These are phyloP conservation scores for Kwoniella europaea DNA, from an alignment of 768 basidiomycete species.

Conservation along the genomic window DNA sequence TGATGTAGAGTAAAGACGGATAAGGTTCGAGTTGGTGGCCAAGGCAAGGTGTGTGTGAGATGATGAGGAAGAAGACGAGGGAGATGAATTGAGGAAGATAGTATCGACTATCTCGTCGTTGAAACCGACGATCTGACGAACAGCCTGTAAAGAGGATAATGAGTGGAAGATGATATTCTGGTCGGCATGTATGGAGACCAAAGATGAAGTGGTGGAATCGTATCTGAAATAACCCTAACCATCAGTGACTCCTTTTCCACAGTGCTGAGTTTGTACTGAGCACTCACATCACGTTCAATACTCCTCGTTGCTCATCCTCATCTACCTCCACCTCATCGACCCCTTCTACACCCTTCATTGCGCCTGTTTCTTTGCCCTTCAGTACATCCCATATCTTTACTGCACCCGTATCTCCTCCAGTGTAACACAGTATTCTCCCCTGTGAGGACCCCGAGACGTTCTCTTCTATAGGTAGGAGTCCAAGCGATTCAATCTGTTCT, in stretches of 20 bases:
- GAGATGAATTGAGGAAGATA: conserved; percentile 66
- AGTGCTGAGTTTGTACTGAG: not conserved
- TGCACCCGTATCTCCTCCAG: conserved; percentile 87
- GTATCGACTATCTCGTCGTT: conserved; percentile 98
- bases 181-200: conserved; percentile 89
- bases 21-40: conserved; percentile 95
- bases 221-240: conserved; percentile 63
- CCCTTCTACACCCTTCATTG: conserved; percentile 63
- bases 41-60: conserved; percentile 80
- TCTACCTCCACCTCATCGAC: conserved; percentile 60
- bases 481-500: conserved; percentile 86
- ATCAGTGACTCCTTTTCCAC: conserved; percentile 10
- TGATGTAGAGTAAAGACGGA: conserved; percentile 80
- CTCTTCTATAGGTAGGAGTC: conserved; percentile 67
- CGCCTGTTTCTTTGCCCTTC: conserved; percentile 66
- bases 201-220: conserved; percentile 66
- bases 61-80: conserved; percentile 37
- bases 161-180: conserved; percentile 96
- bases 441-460: conserved; percentile 61
- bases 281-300: conserved; percentile 79
- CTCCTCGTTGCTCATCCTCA: conserved; percentile 81
- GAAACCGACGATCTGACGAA: conserved; percentile 88
- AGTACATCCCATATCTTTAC: conserved; percentile 83
- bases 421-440: conserved; percentile 71
- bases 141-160: conserved; percentile 67